A percentile compares a stretch with the other conserved stretches of the same genome.
Evolutionary conservation across 441 rosid genomes (phyloP).

Genomic region (Lepidium campestre): DNA sequence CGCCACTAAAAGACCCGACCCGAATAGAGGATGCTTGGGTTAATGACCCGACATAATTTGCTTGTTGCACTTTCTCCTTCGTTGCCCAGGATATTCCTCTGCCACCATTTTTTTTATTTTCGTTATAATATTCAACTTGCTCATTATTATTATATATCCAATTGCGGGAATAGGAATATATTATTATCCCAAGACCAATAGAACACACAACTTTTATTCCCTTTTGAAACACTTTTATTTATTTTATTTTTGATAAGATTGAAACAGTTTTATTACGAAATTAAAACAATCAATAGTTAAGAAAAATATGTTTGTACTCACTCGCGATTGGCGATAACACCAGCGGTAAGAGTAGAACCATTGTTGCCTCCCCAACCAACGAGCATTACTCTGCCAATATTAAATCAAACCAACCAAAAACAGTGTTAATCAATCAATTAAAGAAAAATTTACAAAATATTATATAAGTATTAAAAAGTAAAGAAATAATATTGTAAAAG

Average conservation of each 20-base stretch:
- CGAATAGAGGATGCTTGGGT: slow-evolving; percentile 89
- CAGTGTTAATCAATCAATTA: not conserved
- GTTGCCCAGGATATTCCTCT: slow-evolving; percentile 99
- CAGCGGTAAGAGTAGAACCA: slow-evolving; percentile 85
- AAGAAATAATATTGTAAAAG: not conserved
- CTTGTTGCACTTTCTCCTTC: slow-evolving; percentile 89
- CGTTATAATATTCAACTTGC: slow-evolving; percentile 4
- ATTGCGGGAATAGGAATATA: slow-evolving; percentile 13
- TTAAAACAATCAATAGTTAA: not conserved
- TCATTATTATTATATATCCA: slow-evolving; percentile 8
- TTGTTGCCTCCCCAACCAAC: slow-evolving; percentile 99
- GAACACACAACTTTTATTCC: slow-evolving; percentile 10
- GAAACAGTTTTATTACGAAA: not conserved
- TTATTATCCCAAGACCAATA: slow-evolving; percentile 2
- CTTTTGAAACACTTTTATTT: not conserved
- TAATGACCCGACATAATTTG: slow-evolving; percentile 92
- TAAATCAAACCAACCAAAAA: not conserved
- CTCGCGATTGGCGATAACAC: slow-evolving; percentile 87
- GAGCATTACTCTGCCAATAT: slow-evolving; percentile 66
- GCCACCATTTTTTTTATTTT: not conserved
- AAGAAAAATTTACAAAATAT: not conserved
- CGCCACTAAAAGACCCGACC: slow-evolving; percentile 93
- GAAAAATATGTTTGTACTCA: slow-evolving; percentile 37
- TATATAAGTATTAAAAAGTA: not conserved
- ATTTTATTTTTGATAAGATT: no score